These are phyloP conservation scores for Piedraia hortae DNA, from an alignment of 2,329 filamentous ascomycete genomes.

Conservation along the genomic window DNA sequence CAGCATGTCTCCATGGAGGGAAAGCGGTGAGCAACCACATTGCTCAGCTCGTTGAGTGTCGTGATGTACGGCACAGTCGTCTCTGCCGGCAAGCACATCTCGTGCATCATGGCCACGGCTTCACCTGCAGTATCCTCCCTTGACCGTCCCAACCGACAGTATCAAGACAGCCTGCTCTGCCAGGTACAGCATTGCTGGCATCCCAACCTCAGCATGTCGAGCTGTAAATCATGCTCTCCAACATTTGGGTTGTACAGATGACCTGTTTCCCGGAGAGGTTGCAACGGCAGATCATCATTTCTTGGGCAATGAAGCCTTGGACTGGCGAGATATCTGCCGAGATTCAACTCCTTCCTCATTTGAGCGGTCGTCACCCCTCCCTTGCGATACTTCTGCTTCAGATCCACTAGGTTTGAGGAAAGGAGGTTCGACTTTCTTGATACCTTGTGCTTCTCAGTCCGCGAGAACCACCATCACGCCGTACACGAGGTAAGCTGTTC, in stretches of 20 bases:
- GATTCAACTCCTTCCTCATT: too few relatives aligned
- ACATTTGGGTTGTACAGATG: conserved; percentile 98
- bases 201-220: conserved; percentile 95
- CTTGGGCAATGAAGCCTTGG: conserved; percentile 97
- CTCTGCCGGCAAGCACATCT: conserved; percentile 88
- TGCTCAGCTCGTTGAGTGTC: conserved; percentile 85
- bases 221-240: conserved; percentile 99
- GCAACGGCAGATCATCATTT: conserved; percentile 99
- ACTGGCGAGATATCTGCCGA: conserved; percentile 94
- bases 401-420: too few relatives aligned
- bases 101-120: conserved; percentile 92
- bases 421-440: conserved; percentile 99
- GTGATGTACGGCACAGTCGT: conserved; percentile 92
- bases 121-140: conserved; percentile 83
- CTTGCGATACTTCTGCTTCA: too few relatives aligned
- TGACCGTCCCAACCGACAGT: conserved; percentile 96
- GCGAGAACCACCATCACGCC: conserved; percentile 99
- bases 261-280: conserved; percentile 97
- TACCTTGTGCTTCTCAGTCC: conserved; percentile 95
- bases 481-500: conserved; percentile 99
- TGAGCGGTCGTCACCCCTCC: too few relatives aligned
- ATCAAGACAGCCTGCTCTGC: conserved; percentile 98
- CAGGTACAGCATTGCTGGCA: conserved; percentile 90
- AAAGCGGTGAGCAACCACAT: conserved; percentile 56
- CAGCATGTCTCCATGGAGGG: conserved; percentile 78